These are phyloP conservation scores for Paramecium caudatum DNA, from an alignment of 73 alveolate species.

Conservation along the genomic window DNA sequence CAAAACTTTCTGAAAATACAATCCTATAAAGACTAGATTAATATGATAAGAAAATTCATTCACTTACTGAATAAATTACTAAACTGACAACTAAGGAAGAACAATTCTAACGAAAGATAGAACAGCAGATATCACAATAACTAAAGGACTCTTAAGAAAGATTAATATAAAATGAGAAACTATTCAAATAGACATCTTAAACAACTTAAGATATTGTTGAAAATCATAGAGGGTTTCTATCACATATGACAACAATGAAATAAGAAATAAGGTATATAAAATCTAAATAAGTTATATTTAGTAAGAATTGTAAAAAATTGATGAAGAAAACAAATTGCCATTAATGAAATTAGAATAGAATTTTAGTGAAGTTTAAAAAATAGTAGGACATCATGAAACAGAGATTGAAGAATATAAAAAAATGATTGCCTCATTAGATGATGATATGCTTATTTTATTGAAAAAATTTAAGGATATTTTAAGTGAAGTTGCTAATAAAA, in stretches of 20 bases:
- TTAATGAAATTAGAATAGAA: not conserved
- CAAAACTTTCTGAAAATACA: slow-evolving; percentile 23
- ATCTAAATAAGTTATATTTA: not conserved
- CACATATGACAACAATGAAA: not conserved
- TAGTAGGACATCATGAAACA: not conserved
- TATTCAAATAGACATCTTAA: not conserved
- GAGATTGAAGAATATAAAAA: not conserved
- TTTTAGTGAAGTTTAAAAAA: not conserved
- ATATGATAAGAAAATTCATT: slow-evolving; percentile 34
- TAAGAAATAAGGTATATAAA: not conserved
- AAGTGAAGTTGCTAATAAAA: not conserved
- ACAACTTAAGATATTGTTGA: not conserved
- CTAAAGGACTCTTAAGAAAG: not conserved
- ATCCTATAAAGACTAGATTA: not conserved
- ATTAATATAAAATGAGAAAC: not conserved
- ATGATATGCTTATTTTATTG: not conserved
- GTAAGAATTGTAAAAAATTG: not conserved
- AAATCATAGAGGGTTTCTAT: not conserved
- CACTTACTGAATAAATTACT: not conserved
- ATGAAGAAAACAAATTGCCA: not conserved
- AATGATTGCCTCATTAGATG: not conserved
- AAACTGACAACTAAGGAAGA: not conserved
- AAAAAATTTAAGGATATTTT: not conserved
- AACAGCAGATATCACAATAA: not conserved
- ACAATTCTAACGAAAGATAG: not conserved